Base-by-base conservation (phyloP, 1,284 basidiomycete species). In the Stereum hirsutum region DNA sequence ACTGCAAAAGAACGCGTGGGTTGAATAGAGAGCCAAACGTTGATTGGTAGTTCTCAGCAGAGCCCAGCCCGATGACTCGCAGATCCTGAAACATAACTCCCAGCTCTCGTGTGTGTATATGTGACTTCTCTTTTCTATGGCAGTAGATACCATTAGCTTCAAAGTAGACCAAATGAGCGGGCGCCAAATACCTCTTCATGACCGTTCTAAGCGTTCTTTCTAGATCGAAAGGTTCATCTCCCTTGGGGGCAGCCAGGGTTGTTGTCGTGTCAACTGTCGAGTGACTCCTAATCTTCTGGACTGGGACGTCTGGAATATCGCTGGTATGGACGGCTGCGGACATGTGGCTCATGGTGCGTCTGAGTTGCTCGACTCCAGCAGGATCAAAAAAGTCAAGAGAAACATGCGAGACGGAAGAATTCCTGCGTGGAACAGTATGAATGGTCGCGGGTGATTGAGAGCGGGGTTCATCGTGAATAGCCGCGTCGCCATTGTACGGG, bases 41-140 rank as follows among this genome's bases (percentile, higher is more conserved):
- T 0, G 31, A 15, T 27, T 46, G 51, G 24, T 34, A 46, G 25
- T 41, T 48, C 3, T 45, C 45, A 8, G 48, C 32, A 3, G 54
- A 39, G 6, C 61, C 65, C 10, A 58, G 48, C 17, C 63, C 68
- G 15, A 59, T 49, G 12, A 70, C 66, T 1, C 53, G 52, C n/a
- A 69, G 57, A 23, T 60, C 54, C 41, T 59, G 46, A 41, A 66
- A 67, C 24, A 59, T 31, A 2, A 66, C 61, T 1, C 64, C 64
- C 3, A 66, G 55, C 35, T 64, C 57, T 20, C 66, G 58, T 1
- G 50, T 36, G 33, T 53, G 61, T 43, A 65, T 55, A 24, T 58
- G 53, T 6, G 49, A 53, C 17, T 57, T 51, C 5, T 49, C 52
- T 7, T 49, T 45, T 28, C 63, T 65, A 11, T n/a, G 6, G 38